Conservation (phyloP, 805 yeast species). For the Candida qinlingensis region DNA sequence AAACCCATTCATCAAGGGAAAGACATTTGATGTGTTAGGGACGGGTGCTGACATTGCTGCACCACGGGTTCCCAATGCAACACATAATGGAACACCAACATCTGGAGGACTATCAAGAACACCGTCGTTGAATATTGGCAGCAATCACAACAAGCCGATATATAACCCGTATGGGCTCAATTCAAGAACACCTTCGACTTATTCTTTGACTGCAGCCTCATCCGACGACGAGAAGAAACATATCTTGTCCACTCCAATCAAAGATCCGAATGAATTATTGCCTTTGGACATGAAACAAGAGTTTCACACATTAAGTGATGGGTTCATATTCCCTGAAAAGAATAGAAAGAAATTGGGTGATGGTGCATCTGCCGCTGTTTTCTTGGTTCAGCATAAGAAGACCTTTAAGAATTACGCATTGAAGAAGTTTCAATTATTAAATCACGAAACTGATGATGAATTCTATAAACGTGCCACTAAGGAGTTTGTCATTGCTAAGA, state of each 20-base stretch:
- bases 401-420: constrained; percentile 50
- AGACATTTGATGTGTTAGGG: constrained; percentile 12
- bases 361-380: constrained; percentile 70
- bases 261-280: constrained; percentile 58
- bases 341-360: constrained; percentile 48
- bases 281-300: constrained; percentile 50
- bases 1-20: constrained; percentile 5
- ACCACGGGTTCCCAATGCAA: constrained; percentile 14
- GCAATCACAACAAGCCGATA: constrained; percentile 2
- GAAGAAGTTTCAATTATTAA: constrained; percentile 55
- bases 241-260: constrained; percentile 54
- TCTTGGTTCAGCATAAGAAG: constrained; percentile 37
- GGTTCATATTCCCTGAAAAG: constrained; percentile 42
- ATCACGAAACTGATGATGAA: constrained; percentile 56
- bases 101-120: constrained; percentile 7
- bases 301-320: constrained; percentile 45
- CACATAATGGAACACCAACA: constrained; percentile 6
- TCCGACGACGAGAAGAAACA: constrained; percentile 38
- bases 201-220: constrained; percentile 11
- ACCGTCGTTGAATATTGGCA: constrained; percentile 4
- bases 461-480: constrained; percentile 60
- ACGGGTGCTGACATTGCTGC: constrained; percentile 24
- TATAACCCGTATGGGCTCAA: constrained; percentile 65
- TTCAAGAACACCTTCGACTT: constrained; percentile 28
- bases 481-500: constrained; percentile 59